Conservation (phyloP, 306 rosid genomes). For the Cicer cuneatum region DNA sequence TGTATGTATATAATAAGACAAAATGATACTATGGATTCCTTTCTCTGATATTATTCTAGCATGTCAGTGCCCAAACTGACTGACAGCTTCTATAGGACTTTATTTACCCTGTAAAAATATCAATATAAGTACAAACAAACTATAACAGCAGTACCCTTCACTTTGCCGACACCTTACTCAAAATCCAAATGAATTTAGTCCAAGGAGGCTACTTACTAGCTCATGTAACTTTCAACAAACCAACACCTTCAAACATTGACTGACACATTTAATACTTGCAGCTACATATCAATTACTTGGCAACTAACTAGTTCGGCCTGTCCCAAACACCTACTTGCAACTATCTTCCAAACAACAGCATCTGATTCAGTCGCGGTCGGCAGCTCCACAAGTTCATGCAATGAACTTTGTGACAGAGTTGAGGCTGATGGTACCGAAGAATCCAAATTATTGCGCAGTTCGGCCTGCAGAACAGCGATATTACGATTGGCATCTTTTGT, state of each 20-base stretch:
- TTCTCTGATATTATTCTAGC: conserved; percentile 21
- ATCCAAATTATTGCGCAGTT: conserved; percentile 49
- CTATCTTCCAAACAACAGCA: conserved; percentile 64
- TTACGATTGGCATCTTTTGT: conserved; percentile 78
- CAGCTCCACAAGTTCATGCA: conserved; percentile 49
- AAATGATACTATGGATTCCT: conserved; percentile 2
- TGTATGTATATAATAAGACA: neutral
- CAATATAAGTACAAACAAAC: conserved; percentile 21
- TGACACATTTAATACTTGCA: conserved; percentile 32
- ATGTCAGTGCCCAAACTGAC: conserved; percentile 2
- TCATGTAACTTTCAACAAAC: conserved; percentile 27
- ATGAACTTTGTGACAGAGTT: conserved; percentile 44
- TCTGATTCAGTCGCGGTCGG: conserved; percentile 58
- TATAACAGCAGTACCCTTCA: conserved; percentile 13
- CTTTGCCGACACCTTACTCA: conserved; percentile 17
- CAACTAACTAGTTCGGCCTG: conserved; percentile 84
- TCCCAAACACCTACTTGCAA: conserved; percentile 70
- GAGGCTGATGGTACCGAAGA: conserved; percentile 52
- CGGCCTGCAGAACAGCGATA: conserved; percentile 70
- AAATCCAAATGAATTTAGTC: conserved; percentile 23
- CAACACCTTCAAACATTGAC: conserved; percentile 28
- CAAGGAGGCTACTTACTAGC: neutral
- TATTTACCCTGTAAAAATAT: conserved; percentile 34
- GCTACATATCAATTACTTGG: conserved; percentile 82
- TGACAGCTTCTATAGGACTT: conserved; percentile 17